Conservation (phyloP, 2,329 filamentous ascomycete genomes). For the Stachybotrys chartarum region DNA sequence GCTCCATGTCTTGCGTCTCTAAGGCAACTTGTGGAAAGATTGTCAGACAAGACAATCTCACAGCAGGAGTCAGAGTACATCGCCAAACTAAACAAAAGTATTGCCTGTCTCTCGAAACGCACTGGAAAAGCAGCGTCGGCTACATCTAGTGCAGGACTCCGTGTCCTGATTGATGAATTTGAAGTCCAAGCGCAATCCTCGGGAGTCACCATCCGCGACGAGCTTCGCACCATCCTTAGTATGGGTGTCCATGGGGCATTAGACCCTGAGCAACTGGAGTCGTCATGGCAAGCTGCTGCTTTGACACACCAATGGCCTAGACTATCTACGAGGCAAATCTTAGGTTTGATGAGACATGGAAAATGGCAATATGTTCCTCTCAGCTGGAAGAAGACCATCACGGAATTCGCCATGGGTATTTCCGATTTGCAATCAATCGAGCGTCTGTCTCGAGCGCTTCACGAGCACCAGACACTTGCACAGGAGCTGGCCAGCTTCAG, state of each 20-base stretch:
- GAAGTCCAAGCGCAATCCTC: background rate
- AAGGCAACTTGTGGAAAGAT: background rate
- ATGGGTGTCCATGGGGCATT: background rate
- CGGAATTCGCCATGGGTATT: background rate
- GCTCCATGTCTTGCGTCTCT: background rate
- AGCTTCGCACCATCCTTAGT: background rate
- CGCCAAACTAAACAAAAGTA: background rate
- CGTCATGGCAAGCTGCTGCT: no score
- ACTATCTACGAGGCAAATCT: no score
- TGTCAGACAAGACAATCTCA: background rate
- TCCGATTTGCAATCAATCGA: background rate
- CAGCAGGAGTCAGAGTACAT: background rate
- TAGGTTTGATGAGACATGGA: no score
- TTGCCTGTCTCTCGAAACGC: background rate
- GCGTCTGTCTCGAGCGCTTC: background rate
- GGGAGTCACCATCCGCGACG: background rate
- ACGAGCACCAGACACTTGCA: constrained; percentile 17
- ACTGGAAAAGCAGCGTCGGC: background rate
- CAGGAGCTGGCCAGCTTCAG: constrained; percentile 22
- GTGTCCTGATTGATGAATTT: background rate
- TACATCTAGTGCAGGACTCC: background rate
- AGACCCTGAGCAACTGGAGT: background rate
- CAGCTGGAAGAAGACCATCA: background rate
- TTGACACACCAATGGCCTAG: no score
- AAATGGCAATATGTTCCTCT: no score